These are phyloP conservation scores for Coelastrella sp. DNA, from an alignment of 139 green algal genomes.

Conservation along the genomic window DNA sequence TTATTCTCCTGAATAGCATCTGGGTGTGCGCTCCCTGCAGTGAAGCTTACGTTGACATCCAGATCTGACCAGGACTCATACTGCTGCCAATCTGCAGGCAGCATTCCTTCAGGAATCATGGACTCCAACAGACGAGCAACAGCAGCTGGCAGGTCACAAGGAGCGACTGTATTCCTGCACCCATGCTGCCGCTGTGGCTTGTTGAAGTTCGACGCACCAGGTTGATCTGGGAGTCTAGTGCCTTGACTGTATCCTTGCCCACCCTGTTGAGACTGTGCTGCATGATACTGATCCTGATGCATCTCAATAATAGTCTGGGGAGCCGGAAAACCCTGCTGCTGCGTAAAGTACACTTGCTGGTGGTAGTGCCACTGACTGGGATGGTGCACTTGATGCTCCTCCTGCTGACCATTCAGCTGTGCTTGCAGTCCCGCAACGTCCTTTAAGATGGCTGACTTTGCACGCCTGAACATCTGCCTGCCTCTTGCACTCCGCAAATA, in stretches of 20 bases:
- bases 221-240: too few relatives aligned
- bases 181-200: neutral
- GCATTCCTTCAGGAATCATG: slow-evolving; percentile 18
- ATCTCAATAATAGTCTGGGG: too few relatives aligned
- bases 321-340: too few relatives aligned
- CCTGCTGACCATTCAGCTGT: neutral
- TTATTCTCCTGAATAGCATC: neutral
- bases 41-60: neutral
- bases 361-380: too few relatives aligned
- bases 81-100: slow-evolving; percentile 13
- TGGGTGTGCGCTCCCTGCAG: neutral
- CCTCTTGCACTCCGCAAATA: neutral
- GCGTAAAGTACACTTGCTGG: too few relatives aligned
- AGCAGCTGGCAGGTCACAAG: neutral
- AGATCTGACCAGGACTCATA: slow-evolving; percentile 10
- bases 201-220: too few relatives aligned
- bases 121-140: neutral
- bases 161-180: neutral
- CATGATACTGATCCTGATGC: neutral
- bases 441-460: neutral
- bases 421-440: neutral
- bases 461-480: neutral
- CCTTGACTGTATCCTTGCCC: too few relatives aligned
- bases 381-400: neutral
- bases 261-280: too few relatives aligned